Percentiles rank a stretch among this genome's conserved stretches.
Evolutionary conservation across 306 rosid species (phyloP).

Genomic region (Cicer judaicum): DNA sequence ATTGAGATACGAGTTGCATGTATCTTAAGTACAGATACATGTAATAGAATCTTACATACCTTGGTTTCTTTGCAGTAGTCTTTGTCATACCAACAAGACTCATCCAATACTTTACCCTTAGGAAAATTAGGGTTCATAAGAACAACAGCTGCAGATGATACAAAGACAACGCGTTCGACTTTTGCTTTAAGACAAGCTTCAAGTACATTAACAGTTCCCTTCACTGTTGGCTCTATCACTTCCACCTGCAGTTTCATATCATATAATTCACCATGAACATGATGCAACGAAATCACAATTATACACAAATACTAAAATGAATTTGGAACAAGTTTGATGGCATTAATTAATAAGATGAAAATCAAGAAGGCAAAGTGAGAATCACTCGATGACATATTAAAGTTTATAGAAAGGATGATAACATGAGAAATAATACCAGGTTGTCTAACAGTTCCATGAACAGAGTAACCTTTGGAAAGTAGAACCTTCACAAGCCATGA

Average conservation of each 20-base stretch:
- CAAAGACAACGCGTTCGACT: conserved; percentile 50
- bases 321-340: background rate
- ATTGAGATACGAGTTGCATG: too few species aligned
- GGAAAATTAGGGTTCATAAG: conserved; percentile 24
- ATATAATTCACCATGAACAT: too few species aligned
- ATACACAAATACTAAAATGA: too few species aligned
- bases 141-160: conserved; percentile 48
- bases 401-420: too few species aligned
- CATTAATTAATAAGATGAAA: background rate
- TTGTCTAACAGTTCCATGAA: too few species aligned
- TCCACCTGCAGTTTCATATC: conserved; percentile 52
- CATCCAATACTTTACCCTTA: conserved; percentile 47
- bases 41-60: conserved; percentile 40
- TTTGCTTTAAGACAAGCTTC: conserved; percentile 53
- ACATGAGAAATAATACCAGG: too few species aligned
- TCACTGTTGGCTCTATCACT: conserved; percentile 70
- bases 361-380: background rate
- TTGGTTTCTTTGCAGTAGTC: conserved; percentile 47
- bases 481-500: too few species aligned
- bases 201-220: conserved; percentile 63
- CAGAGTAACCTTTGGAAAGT: too few species aligned
- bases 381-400: background rate
- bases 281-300: too few species aligned
- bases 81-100: conserved; percentile 59
- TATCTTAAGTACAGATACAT: too few species aligned